Conservation (phyloP, 2,329 filamentous ascomycete species). For the Exserohilum turcica region DNA sequence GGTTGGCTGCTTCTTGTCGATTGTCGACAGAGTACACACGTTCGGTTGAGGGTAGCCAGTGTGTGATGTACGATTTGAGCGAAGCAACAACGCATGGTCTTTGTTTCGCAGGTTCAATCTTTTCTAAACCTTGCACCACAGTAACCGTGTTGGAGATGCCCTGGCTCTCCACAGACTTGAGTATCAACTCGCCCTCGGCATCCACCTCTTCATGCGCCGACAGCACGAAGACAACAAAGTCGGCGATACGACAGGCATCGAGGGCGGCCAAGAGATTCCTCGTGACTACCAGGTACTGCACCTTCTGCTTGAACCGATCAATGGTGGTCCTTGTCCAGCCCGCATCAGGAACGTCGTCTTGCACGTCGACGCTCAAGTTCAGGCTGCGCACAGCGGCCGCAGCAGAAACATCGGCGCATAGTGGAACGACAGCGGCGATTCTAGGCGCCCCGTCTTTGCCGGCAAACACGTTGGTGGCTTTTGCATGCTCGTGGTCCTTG, state of each 20-base stretch:
- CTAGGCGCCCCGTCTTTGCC: constrained; percentile 85
- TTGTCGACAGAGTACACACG: constrained; percentile 89
- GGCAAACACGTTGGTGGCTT: constrained; percentile 79
- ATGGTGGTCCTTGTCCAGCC: constrained; percentile 69
- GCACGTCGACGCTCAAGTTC: constrained; percentile 79
- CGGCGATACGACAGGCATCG: constrained; percentile 84
- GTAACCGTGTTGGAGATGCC: constrained; percentile 92
- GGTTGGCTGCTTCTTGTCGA: constrained; percentile 86
- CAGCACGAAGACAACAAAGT: constrained; percentile 87
- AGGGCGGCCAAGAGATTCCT: constrained; percentile 77
- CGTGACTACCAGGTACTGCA: constrained; percentile 80
- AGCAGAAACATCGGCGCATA: constrained; percentile 75
- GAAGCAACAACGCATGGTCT: constrained; percentile 76
- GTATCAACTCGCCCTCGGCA: constrained; percentile 78
- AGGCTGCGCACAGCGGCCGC: constrained; percentile 70
- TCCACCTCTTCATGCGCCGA: constrained; percentile 86
- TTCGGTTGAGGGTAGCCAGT: constrained; percentile 91
- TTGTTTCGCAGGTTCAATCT: constrained; percentile 79
- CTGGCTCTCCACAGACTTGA: constrained; percentile 88
- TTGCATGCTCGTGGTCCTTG: constrained; percentile 82
- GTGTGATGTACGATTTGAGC: constrained; percentile 88
- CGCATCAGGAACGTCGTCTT: constrained; percentile 65
- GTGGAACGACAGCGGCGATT: constrained; percentile 84
- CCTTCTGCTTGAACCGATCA: constrained; percentile 91
- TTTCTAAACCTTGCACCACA: constrained; percentile 78